Conservation (phyloP, 768 basidiomycete genomes). For the Russula sp. region DNA sequence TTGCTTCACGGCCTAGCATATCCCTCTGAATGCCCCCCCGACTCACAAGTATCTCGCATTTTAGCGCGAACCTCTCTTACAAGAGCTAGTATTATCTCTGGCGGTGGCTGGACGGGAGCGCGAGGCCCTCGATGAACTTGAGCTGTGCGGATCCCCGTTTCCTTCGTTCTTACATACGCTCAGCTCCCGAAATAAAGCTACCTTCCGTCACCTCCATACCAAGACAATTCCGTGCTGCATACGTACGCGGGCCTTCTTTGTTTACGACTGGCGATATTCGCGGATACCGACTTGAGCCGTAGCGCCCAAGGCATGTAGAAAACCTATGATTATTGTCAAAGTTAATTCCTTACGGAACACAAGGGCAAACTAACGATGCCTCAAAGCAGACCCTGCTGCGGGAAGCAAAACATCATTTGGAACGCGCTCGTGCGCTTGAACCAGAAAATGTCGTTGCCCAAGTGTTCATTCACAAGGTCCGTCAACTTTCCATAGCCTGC, state of each 20-base stretch:
- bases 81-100: slow-evolving; percentile 65
- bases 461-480: slow-evolving; percentile 49
- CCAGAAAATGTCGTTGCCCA: slow-evolving; percentile 46
- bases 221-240: slow-evolving; percentile 72
- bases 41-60: not conserved
- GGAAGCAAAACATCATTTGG: slow-evolving; percentile 57
- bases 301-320: slow-evolving; percentile 6
- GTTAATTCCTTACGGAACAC: not conserved
- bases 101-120: slow-evolving; percentile 49
- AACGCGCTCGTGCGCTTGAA: slow-evolving; percentile 55
- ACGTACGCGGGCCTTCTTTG: slow-evolving; percentile 74
- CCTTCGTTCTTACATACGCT: slow-evolving; percentile 2
- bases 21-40: not conserved
- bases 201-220: slow-evolving; percentile 81
- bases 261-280: slow-evolving; percentile 52
- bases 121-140: slow-evolving; percentile 78
- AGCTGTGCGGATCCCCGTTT: slow-evolving; percentile 49
- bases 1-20: not conserved
- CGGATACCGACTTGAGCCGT: not conserved
- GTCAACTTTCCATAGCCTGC: not conserved
- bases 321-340: not conserved
- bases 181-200: slow-evolving; percentile 42
- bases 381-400: slow-evolving; percentile 35
- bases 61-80: slow-evolving; percentile 68
- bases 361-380: not conserved